Conservation (phyloP, 2,329 filamentous ascomycete species). For the Acrodontium crateriforme region DNA sequence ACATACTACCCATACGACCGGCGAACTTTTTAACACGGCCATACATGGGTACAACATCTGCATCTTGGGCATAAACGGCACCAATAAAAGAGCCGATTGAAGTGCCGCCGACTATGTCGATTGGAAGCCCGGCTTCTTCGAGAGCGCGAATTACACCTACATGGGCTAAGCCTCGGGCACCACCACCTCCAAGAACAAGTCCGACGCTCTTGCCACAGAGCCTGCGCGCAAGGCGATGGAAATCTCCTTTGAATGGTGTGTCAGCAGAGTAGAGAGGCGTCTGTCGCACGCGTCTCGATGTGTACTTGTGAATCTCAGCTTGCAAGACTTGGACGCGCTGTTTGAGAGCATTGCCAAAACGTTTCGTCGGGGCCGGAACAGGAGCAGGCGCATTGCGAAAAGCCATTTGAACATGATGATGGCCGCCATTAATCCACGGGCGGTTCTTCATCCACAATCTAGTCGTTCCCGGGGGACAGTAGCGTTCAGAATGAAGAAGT, state of each 20-base stretch:
- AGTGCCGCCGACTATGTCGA: slow-evolving; percentile 88
- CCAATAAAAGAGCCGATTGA: slow-evolving; percentile 95
- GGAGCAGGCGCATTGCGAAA: slow-evolving; percentile 66
- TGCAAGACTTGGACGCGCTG: slow-evolving; percentile 88
- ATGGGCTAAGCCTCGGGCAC: slow-evolving; percentile 81
- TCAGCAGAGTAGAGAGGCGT: slow-evolving; percentile 82
- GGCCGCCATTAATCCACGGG: slow-evolving; percentile 95
- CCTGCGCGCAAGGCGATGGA: slow-evolving; percentile 78
- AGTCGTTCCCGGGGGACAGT: slow-evolving; percentile 71
- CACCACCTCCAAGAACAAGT: slow-evolving; percentile 83
- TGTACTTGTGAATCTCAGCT: slow-evolving; percentile 97
- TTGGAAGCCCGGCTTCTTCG: slow-evolving; percentile 90
- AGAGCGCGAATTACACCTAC: slow-evolving; percentile 88
- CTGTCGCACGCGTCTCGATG: slow-evolving; percentile 79
- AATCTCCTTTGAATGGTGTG: slow-evolving; percentile 89
- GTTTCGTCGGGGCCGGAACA: slow-evolving; percentile 60
- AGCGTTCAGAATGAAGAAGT: slow-evolving; percentile 76
- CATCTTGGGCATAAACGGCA: slow-evolving; percentile 86
- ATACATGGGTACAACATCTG: slow-evolving; percentile 93
- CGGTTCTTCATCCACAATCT: slow-evolving; percentile 77
- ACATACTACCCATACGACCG: slow-evolving; percentile 97
- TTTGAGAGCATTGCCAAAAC: slow-evolving; percentile 74
- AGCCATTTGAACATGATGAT: slow-evolving; percentile 95
- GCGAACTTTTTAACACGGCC: slow-evolving; percentile 94
- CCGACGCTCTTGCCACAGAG: slow-evolving; percentile 91